Base-by-base conservation (phyloP, 305 asterid genomes). In the Rubia tinctorum region DNA sequence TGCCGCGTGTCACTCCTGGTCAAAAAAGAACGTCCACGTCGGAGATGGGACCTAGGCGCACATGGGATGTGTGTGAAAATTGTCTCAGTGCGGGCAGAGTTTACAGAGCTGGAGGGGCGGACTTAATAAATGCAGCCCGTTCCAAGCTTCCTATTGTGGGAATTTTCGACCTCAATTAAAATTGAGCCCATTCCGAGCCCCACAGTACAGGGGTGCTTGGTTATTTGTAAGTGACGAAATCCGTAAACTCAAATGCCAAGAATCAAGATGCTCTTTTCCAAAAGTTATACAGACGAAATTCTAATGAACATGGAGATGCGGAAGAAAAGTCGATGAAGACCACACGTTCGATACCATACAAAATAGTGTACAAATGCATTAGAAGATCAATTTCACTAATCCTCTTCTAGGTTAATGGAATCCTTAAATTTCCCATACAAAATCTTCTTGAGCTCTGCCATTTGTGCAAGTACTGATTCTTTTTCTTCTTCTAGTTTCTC, bases 321-420 rank as follows among this genome's bases (percentile, higher is more conserved):
- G 7, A 53, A 53, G 23, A 53, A 53, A 53, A 17, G 3, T 7
- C 60, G n/a, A 14, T 18, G 11, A 6, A 55, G 60, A 55, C 55
- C 55, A 12, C 60, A 18, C 60, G 60, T 18, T 55, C 60, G 23
- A 55, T 18, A 18, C 60, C 60, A 55, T 55, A 22, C 20, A 55
- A 18, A n/a, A 55, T 55, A 51, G 30, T 8, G 15, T 23, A 59
- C 37, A 59, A 23, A 59, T 23, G 11, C 37, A 59, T 23, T 7
- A 7, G 37, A 8, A 59, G 39, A 23, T 59, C 61, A 44, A 14
- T 13, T 68, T 56, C 77, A 12, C 68, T 87, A 93, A 76, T 91
- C 97, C 82, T 93, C 98, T 84, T 93, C 96, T 14, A 91, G 92
- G 82, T 91, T 93, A 86, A 91, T 91, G 39, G 98, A 91, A 71